Base-by-base conservation (phyloP, 1,284 basidiomycete genomes). In the Pseudozyma sp. region DNA sequence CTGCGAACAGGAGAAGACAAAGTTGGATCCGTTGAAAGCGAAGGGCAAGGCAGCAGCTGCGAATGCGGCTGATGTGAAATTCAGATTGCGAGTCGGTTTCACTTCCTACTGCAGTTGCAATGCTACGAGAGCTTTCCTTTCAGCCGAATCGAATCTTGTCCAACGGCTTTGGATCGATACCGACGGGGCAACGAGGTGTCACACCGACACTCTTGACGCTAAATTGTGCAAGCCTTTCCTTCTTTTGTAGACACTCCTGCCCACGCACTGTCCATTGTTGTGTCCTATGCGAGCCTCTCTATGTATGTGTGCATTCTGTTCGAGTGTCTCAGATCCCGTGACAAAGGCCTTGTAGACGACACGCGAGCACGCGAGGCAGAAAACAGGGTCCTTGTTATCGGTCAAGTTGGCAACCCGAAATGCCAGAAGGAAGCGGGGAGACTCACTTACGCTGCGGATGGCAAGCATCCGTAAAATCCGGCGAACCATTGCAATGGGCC, bases 271-370 rank as follows among this genome's bases (percentile, higher is more conserved):
- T 31, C 6, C 25, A 31, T 31, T 31, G 25, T 31, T 31, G 25
- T 31, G 6, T 19, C 43, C 18, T 18, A 45, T 16, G 10, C 43
- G 49, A 18, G 35, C 35, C 35, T 51, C 16, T 16, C 43, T 42
- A 40, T 14, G 14, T 34, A 16, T 51, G 40, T 12, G 43, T 5
- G 52, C 14, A 14, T n/a, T 6, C 10, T 19, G 3, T 31, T n/a
- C 43, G 40, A 55, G 21, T 55, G 43, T 47, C 53, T 55, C 53
- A 55, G 44, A 38, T 55, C 34, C 35, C 53, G 53, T 47, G 53
- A 55, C 53, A 44, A 18, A 44, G 43, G 18, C 25, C 39, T 4
- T 40, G 43, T 19, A 16, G 43, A 25, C 21, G 12, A 34, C 40
- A 53, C 52, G 38, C 52, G 42, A 53, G 19, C 13, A n/a, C 52